Evolutionary conservation across 1,284 basidiomycete species (phyloP), one percentile per base, ranked within the genome.

Genomic region (Polyporus tsugae): DNA sequence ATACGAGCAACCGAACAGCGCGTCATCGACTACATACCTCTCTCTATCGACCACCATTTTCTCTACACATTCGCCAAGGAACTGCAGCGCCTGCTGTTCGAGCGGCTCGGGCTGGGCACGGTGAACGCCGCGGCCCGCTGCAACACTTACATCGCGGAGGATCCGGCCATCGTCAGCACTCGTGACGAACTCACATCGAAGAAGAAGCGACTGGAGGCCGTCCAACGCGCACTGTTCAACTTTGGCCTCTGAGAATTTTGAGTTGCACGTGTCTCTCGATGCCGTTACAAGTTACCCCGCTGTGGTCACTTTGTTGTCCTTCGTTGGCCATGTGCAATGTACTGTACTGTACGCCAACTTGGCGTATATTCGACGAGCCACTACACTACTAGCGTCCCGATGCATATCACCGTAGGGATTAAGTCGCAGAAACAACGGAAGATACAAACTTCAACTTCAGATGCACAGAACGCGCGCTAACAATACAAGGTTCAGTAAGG

Each of bases 1-100:
- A 17, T 29, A 13, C 15, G 17, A 6, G 29, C 29, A 29, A 29
- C 29, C 29, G 29, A 29, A 39, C 64, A 87, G 86, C 79, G 85
- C 19, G 74, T 86, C 53, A 85, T 85, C 72, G 86, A 88, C 75
- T 79, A 79, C 61, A 72, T 86, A 2, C 86, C 86, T 0, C 74
- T 79, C n/a, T 69, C 82, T 29, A 85, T 87, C 67, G 85, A 87
- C 73, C 75, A 77, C 60, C 78, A 79, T 53, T 83, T 86, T 66
- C 71, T 88, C 36, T 80, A 79, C 61, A 78, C 77, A 1, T 74
- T 86, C 42, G 76, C 78, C 15, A 70, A 77, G 10, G 72, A 70
- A 2, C 72, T 87, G 29, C 82, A 83, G 69, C 53, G 71, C 0
- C 78, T 76, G 41, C 75, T 87, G 52, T 79, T 85, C 36, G 72